These are phyloP conservation scores for Chloromonas sp. DNA, from an alignment of 163 green algal species.

Conservation along the genomic window DNA sequence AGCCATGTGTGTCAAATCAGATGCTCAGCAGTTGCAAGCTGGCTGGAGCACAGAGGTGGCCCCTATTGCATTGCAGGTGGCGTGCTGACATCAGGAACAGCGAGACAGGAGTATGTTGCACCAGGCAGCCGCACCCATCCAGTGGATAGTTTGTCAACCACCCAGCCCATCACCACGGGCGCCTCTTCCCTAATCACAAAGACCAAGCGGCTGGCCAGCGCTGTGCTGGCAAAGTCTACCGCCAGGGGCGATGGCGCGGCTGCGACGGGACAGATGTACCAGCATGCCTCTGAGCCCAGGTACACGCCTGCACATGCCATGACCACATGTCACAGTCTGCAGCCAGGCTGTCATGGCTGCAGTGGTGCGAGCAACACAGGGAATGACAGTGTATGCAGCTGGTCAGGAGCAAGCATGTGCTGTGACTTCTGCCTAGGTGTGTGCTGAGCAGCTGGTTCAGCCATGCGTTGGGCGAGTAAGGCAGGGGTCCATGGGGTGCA, in stretches of 20 bases:
- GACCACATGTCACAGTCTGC: not conserved
- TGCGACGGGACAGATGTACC: not conserved
- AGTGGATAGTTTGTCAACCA: not conserved
- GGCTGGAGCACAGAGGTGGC: not conserved
- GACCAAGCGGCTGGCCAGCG: not conserved
- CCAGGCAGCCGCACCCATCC: not conserved
- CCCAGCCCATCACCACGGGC: not conserved
- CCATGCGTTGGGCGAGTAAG: no score
- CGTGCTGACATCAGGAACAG: not conserved
- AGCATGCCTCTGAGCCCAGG: not conserved
- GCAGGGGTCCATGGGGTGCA: no score
- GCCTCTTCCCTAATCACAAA: conserved; percentile 14
- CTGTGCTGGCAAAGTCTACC: not conserved
- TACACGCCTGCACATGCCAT: not conserved
- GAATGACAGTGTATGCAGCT: not conserved
- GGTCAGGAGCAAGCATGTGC: no score
- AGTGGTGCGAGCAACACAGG: not conserved
- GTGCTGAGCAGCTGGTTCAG: no score
- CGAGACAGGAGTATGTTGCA: not conserved
- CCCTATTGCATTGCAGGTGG: not conserved
- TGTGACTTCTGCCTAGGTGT: no score
- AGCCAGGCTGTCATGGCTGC: not conserved
- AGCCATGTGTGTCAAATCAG: no score
- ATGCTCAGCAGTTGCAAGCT: not conserved
- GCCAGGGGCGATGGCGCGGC: not conserved